Base-by-base conservation (phyloP, 1,284 basidiomycete genomes). In the Heterobasidion occidentale region DNA sequence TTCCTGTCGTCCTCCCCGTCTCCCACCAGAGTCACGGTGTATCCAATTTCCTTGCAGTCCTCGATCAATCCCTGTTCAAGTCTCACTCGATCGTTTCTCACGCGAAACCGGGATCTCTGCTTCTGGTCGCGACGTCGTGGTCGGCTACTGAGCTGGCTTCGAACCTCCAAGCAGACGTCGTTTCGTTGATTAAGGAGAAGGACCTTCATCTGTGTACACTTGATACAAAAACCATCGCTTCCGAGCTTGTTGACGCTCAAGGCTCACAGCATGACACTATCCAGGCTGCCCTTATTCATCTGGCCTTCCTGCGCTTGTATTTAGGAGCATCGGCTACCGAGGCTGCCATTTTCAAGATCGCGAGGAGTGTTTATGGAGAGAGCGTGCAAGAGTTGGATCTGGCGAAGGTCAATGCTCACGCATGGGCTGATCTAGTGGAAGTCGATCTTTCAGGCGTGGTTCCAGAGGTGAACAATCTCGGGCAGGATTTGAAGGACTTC, bases 241-340 rank as follows among this genome's bases (percentile, higher is more conserved):
- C 69, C 17, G 54, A 59, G 19, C 44, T 70, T 15, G 59, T 57
- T 3, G 59, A 56, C 17, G 56, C 58, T 7, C 65, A 67, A n/a
- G 67, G 67, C 12, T 61, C 70, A 9, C 60, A 68, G 3, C 71
- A 70, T 56, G 75, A 77, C 42, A 70, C 73, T 1, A 63, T 81
- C 7, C 77, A 84, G 63, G 77, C 72, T 56, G 65, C 85, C 54
- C 62, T 87, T 20, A 76, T 79, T 20, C 79, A 86, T 59, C 71
- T 90, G 12, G 81, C 84, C 0, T 86, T 91, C 70, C 66, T 91
- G 61, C 75, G 86, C 51, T 71, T 92, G 47, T 92, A 90, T 68
- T 74, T 92, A 19, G 88, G 87, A 9, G 67, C 74, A 35, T 70
- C 72, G 1, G 86, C 86, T 1, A 81, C 72, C 12, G 77, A 84